Evolutionary conservation across 2,329 filamentous ascomycete genomes (phyloP), one percentile per base, ranked within the genome.

Genomic region (Cercospora zeina): DNA sequence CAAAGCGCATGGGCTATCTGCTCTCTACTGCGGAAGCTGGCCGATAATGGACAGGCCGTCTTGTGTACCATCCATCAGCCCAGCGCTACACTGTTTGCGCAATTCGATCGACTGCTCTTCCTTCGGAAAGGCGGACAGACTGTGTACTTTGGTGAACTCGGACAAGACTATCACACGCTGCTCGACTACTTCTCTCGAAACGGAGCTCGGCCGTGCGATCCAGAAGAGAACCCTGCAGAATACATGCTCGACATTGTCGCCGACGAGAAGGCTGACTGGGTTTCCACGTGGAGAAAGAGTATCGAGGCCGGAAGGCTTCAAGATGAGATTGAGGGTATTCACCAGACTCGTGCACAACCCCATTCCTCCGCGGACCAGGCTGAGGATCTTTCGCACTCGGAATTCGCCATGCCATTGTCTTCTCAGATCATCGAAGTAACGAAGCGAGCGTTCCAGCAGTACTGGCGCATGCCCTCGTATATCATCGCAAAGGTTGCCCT

Each of bases 151-250:
- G 80, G 80, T n/a, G 72, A 78, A 21, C 76, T 80, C 10, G 79
- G 79, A 45, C 61, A 77, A 21, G 75, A 78, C 63, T 78, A 77
- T 0, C 67, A 68, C 8, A 76, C 68, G 0, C 71, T 81, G 0
- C 68, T 79, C 0, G 67, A 77, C 31, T 81, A 81, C 73, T 92
- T 93, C 62, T 83, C 87, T 70, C 70, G 74, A 10, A 83, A 89
- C 59, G 89, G 88, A 4, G 87, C 84, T 1, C 78, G 83, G 1
- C 75, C 77, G 45, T 89, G 88, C 62, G 80, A 78, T 6, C 57
- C 67, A 16, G 67, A 68, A 1, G 87, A 88, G 63, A 91, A 91
- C 67, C 89, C 89, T 0, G 89, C 89, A 1, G 89, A 91, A 75
- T 91, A 85, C 77, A 90, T 91, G 85, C 81, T 91, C 21, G 78